Percentiles rank a stretch among this genome's conserved stretches.
Conservation (phyloP, 257 asterid species). For the Nicotiana tabacum region DNA sequence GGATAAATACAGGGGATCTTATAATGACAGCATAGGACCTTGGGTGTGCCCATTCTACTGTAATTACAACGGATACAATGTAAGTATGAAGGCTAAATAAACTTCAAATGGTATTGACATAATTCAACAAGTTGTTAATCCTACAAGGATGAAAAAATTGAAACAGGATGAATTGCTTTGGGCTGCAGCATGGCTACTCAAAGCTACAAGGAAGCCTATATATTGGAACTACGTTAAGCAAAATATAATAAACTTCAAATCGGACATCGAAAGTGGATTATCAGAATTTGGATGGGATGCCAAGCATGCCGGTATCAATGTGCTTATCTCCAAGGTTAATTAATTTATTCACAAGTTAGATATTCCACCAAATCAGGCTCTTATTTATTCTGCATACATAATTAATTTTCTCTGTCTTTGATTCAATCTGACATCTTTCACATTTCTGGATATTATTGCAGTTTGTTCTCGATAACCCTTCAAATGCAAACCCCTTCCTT, state of each 20-base stretch:
- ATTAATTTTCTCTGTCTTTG: background rate
- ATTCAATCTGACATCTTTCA: background rate
- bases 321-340: slow-evolving; percentile 42
- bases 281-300: slow-evolving; percentile 52
- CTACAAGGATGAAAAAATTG: background rate
- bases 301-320: slow-evolving; percentile 47
- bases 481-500: background rate
- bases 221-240: slow-evolving; percentile 4
- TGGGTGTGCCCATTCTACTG: slow-evolving; percentile 82
- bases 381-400: background rate
- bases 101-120: background rate
- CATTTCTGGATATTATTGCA: slow-evolving; percentile 9
- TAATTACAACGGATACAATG: slow-evolving; percentile 73
- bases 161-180: slow-evolving; percentile 19
- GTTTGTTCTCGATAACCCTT: background rate
- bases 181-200: slow-evolving; percentile 17
- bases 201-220: background rate
- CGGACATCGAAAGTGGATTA: slow-evolving; percentile 6
- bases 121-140: background rate
- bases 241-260: slow-evolving; percentile 5
- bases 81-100: background rate
- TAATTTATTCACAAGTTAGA: background rate
- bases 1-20: slow-evolving; percentile 54
- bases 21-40: slow-evolving; percentile 60
- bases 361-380: background rate